A percentile compares a stretch with the other conserved stretches of the same genome.
Evolutionary conservation across 768 basidiomycete species (phyloP).

Genomic region (Tubosaeta sp.): DNA sequence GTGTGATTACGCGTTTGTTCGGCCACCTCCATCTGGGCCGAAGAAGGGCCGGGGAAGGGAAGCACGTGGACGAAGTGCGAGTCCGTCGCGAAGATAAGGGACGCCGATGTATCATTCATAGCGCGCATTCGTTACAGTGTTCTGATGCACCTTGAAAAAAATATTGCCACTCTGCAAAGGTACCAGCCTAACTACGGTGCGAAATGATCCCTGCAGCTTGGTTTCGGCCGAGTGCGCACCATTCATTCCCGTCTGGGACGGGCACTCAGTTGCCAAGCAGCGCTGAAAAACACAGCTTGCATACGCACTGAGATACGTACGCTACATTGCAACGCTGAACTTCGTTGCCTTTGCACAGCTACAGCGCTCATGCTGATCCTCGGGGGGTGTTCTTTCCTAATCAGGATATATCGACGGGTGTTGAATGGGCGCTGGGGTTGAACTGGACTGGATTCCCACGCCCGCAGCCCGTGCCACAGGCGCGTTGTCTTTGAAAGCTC

Average conservation of each 20-base stretch:
- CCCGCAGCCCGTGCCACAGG: slow-evolving; percentile 13
- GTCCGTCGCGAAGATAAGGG: slow-evolving; percentile 58
- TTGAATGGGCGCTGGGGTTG: slow-evolving; percentile 4
- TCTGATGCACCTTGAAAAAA: background rate
- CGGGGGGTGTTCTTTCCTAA: slow-evolving; percentile 14
- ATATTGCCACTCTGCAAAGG: background rate
- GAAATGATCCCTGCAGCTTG: background rate
- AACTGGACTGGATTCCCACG: slow-evolving; percentile 15
- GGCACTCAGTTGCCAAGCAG: slow-evolving; percentile 8
- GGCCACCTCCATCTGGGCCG: slow-evolving; percentile 77
- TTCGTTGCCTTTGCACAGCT: slow-evolving; percentile 1
- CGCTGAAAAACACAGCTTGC: background rate
- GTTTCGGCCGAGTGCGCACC: background rate
- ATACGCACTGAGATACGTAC: background rate
- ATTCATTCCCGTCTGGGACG: slow-evolving; percentile 11
- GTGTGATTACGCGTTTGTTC: slow-evolving; percentile 91
- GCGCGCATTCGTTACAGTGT: background rate
- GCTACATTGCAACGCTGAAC: background rate
- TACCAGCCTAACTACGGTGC: slow-evolving; percentile 4
- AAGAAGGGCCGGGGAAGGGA: slow-evolving; percentile 71
- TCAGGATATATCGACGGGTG: background rate
- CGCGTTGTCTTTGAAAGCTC: slow-evolving; percentile 14
- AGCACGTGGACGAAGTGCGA: slow-evolving; percentile 68
- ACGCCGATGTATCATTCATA: background rate
- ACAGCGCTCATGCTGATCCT: background rate